Percentiles rank a stretch among this genome's conserved stretches.
Evolutionary conservation across 2,329 filamentous ascomycete genomes (phyloP).

Genomic region (Exophiala sp.): DNA sequence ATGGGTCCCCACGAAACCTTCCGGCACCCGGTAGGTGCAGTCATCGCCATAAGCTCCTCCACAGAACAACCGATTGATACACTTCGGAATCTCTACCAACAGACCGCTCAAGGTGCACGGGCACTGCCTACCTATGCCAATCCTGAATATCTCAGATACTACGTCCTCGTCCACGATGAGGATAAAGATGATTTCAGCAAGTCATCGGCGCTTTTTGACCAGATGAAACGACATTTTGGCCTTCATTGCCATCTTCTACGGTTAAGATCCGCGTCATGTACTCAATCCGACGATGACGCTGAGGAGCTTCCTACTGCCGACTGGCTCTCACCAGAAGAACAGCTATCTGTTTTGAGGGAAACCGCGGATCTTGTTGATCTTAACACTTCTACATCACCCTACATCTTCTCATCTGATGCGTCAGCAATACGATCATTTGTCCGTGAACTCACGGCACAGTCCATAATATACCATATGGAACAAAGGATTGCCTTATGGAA

Average conservation of each 20-base stretch:
- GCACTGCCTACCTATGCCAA: conserved; percentile 79
- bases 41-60: conserved; percentile 90
- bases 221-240: conserved; percentile 98
- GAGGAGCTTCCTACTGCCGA: conserved; percentile 74
- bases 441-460: conserved; percentile 91
- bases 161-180: conserved; percentile 93
- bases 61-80: conserved; percentile 80
- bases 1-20: conserved; percentile 86
- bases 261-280: conserved; percentile 75
- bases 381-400: conserved; percentile 64
- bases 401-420: conserved; percentile 87
- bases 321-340: conserved; percentile 84
- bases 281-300: conserved; percentile 82
- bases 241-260: conserved; percentile 89
- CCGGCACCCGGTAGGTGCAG: conserved; percentile 84
- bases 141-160: conserved; percentile 88
- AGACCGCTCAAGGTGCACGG: conserved; percentile 70
- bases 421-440: conserved; percentile 83
- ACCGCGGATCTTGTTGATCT: conserved; percentile 50
- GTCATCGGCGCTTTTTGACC: conserved; percentile 85
- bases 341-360: conserved; percentile 65
- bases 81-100: conserved; percentile 72
- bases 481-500: conserved; percentile 88
- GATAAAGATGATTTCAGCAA: conserved; percentile 87
- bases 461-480: conserved; percentile 93